Conservation (phyloP, 345 rosid genomes). For the Adansonia digitata region DNA sequence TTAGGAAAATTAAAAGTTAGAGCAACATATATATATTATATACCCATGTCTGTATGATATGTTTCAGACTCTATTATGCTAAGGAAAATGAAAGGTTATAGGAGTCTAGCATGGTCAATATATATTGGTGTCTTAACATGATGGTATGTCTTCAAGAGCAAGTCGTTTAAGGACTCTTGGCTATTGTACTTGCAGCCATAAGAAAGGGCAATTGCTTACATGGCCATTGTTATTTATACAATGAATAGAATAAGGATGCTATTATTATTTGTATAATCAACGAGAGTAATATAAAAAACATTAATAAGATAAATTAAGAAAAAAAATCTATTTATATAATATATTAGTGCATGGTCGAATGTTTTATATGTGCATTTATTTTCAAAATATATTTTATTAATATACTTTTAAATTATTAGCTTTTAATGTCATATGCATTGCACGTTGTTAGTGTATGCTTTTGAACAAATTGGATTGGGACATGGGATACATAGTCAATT, state of each 20-base stretch:
- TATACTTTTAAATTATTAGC: background rate
- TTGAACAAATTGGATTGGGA: too few relatives aligned
- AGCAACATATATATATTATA: too few relatives aligned
- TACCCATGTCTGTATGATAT: background rate
- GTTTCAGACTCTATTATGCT: too few relatives aligned
- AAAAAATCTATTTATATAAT: background rate
- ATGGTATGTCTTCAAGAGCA: background rate
- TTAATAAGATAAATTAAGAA: background rate
- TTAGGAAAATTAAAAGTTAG: too few relatives aligned
- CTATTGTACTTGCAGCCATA: background rate
- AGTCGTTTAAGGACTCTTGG: background rate
- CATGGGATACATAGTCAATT: too few relatives aligned
- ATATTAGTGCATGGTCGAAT: background rate
- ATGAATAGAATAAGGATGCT: background rate
- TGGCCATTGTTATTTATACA: background rate
- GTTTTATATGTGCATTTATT: background rate
- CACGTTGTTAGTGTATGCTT: too few relatives aligned
- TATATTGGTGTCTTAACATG: background rate
- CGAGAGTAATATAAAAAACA: background rate
- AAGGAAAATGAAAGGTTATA: background rate
- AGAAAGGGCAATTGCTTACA: background rate
- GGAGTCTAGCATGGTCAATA: too few relatives aligned
- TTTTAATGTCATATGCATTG: too few relatives aligned
- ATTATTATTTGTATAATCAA: background rate
- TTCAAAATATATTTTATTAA: background rate